Evolutionary conservation across 768 basidiomycete genomes (phyloP).

Genomic region (Brasilioporus rufonigricans): DNA sequence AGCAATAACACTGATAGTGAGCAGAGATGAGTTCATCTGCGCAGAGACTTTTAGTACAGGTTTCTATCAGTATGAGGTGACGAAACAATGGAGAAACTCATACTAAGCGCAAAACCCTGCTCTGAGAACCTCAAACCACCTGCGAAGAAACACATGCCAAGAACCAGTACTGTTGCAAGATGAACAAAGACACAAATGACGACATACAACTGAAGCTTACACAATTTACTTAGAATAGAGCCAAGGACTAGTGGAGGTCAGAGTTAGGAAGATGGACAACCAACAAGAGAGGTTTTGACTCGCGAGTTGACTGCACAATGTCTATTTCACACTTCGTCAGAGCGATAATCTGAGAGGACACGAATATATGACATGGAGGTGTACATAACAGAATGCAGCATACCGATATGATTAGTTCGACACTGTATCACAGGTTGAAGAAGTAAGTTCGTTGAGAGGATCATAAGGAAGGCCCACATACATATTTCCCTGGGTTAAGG

Average conservation of each 20-base stretch:
- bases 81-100: slow-evolving; percentile 22
- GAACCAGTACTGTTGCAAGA: slow-evolving; percentile 60
- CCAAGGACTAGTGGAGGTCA: slow-evolving; percentile 59
- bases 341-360: slow-evolving; percentile 60
- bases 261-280: background rate
- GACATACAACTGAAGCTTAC: slow-evolving; percentile 35
- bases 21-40: slow-evolving; percentile 69
- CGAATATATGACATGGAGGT: background rate
- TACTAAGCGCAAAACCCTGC: slow-evolving; percentile 74
- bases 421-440: slow-evolving; percentile 27
- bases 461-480: slow-evolving; percentile 11
- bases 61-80: background rate
- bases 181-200: background rate
- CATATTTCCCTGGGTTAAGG: slow-evolving; percentile 30
- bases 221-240: slow-evolving; percentile 75
- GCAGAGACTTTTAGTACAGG: slow-evolving; percentile 51
- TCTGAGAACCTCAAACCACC: slow-evolving; percentile 75
- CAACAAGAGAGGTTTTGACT: slow-evolving; percentile 19
- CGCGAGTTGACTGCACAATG: slow-evolving; percentile 79
- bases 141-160: slow-evolving; percentile 84
- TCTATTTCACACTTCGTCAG: slow-evolving; percentile 77
- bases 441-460: background rate
- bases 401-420: slow-evolving; percentile 71
- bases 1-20: slow-evolving; percentile 75
- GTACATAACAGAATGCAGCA: background rate